These are phyloP conservation scores for Mycosphaerella arachidis DNA, from an alignment of 2,329 filamentous ascomycete species.

Conservation along the genomic window DNA sequence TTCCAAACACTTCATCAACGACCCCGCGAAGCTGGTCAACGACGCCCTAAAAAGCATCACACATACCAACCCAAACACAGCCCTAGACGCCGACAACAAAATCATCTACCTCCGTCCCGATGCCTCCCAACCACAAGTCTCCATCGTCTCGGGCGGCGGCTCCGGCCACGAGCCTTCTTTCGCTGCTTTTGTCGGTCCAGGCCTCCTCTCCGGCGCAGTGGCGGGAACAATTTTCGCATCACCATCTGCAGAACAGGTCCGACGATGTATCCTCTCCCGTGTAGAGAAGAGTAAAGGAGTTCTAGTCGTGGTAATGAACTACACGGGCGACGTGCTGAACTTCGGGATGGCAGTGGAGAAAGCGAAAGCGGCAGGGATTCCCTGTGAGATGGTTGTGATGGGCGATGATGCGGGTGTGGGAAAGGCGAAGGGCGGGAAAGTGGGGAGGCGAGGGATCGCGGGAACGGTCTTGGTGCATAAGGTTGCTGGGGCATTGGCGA, in stretches of 20 bases:
- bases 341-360: constrained; percentile 94
- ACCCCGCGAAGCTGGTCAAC: constrained; percentile 72
- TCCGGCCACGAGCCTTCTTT: constrained; percentile 89
- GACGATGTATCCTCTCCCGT: constrained; percentile 66
- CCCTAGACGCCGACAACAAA: constrained; percentile 74
- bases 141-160: constrained; percentile 82
- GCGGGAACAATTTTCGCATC: constrained; percentile 84
- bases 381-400: constrained; percentile 85
- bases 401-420: constrained; percentile 91
- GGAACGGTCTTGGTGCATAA: constrained; percentile 91
- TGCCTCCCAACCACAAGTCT: constrained; percentile 57
- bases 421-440: constrained; percentile 76
- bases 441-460: constrained; percentile 83
- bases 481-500: constrained; percentile 78
- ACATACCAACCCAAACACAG: constrained; percentile 76
- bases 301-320: constrained; percentile 87
- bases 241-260: constrained; percentile 76
- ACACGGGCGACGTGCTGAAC: constrained; percentile 64
- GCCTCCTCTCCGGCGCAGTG: constrained; percentile 74
- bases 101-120: constrained; percentile 70
- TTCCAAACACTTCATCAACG: constrained; percentile 81
- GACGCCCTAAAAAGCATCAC: constrained; percentile 73
- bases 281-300: constrained; percentile 71
- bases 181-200: constrained; percentile 75
- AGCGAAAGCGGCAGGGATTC: constrained; percentile 70